Percentiles rank a stretch among this genome's conserved stretches.
phyloP scores from a whole-genome alignment of 2,329 filamentous ascomycete genomes.

The Pseudocercospora eumusae region DNA sequence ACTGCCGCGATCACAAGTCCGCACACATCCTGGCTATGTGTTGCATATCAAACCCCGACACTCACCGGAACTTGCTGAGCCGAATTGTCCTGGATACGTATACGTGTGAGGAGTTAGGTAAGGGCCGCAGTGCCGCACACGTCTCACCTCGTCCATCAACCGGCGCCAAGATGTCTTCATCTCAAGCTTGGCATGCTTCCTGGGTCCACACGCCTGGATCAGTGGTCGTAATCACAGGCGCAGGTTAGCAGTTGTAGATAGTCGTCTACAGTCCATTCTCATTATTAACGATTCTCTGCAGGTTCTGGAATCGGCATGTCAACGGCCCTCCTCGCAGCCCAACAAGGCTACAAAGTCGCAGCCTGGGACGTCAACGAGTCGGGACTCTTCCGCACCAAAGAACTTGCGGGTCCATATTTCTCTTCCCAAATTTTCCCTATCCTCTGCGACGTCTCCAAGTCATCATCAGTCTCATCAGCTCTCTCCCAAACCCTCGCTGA shows the following conservation, averaged over 20 bases:
- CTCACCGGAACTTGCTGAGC: neutral
- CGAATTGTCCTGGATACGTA: neutral
- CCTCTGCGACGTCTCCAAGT: neutral
- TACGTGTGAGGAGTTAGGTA: neutral
- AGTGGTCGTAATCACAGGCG: neutral
- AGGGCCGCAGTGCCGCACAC: neutral
- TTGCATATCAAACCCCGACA: neutral
- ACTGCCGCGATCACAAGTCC: neutral
- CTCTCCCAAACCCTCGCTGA: neutral
- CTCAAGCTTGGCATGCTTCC: neutral
- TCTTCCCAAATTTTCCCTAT: neutral
- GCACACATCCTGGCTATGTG: neutral
- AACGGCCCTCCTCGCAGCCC: neutral
- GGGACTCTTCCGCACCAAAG: neutral
- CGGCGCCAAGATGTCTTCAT: neutral
- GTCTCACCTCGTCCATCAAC: neutral
- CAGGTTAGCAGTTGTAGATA: neutral
- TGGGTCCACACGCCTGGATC: neutral
- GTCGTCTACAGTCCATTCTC: too few relatives aligned
- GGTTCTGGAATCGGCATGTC: neutral
- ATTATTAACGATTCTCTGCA: neutral
- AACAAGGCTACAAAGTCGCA: neutral
- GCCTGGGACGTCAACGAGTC: neutral
- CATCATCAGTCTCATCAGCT: neutral
- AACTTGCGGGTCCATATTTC: neutral